Percentiles rank a stretch among this genome's conserved stretches.
Conservation (phyloP, 208 protist genomes). For the Trypanosoma vivax region DNA sequence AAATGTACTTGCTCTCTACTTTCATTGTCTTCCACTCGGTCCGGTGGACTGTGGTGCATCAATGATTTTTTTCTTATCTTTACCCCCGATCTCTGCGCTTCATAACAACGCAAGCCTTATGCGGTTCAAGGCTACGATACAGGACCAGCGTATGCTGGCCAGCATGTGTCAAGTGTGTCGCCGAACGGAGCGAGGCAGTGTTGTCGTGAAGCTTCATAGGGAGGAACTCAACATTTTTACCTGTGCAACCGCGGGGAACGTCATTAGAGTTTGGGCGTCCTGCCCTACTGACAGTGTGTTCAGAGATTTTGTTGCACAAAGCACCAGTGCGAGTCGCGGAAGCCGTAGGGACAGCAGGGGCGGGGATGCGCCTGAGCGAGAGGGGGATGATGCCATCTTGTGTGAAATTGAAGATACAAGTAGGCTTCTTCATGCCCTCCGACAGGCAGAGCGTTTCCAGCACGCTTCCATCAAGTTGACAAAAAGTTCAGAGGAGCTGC, state of each 20-base stretch:
- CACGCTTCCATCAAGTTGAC: slow-evolving; percentile 44
- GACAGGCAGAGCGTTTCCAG: slow-evolving; percentile 42
- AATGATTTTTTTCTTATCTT: not conserved
- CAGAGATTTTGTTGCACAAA: slow-evolving; percentile 52
- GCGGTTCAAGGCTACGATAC: slow-evolving; percentile 71
- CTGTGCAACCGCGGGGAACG: slow-evolving; percentile 40
- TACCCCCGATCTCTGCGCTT: too few species aligned
- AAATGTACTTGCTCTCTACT: too few species aligned
- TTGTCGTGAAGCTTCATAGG: slow-evolving; percentile 55
- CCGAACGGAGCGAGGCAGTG: slow-evolving; percentile 50
- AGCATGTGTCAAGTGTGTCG: slow-evolving; percentile 54
- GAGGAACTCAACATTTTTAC: slow-evolving; percentile 63
- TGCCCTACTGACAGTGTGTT: slow-evolving; percentile 63
- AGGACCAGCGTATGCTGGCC: slow-evolving; percentile 45
- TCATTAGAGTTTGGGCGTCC: slow-evolving; percentile 63
- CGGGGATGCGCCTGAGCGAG: too few species aligned
- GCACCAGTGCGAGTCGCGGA: not conserved
- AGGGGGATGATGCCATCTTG: slow-evolving; percentile 59
- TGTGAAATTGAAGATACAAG: slow-evolving; percentile 64
- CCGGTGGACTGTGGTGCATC: too few species aligned
- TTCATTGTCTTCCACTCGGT: too few species aligned
- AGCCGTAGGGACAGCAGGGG: not conserved
- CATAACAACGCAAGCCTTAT: slow-evolving; percentile 20
- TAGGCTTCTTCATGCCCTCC: slow-evolving; percentile 60
- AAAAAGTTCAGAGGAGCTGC: slow-evolving; percentile 15